These are phyloP conservation scores for Phylloporus sp. DNA, from an alignment of 768 basidiomycete species.

Conservation along the genomic window DNA sequence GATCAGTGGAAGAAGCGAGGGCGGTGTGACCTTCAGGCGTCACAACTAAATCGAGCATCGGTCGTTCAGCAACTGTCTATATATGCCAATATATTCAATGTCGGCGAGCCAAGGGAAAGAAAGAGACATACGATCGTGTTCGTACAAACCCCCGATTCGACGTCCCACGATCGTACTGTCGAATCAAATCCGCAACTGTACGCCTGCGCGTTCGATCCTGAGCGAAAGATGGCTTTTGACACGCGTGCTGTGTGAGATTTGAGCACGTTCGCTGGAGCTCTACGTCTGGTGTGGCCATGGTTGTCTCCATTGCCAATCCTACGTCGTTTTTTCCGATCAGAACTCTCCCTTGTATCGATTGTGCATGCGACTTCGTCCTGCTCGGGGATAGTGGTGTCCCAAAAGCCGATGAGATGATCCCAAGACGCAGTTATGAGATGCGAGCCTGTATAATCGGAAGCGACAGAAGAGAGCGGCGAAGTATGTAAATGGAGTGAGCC, in stretches of 20 bases:
- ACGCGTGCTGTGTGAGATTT: constrained; percentile 83
- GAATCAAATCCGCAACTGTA: constrained; percentile 89
- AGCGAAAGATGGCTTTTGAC: constrained; percentile 62
- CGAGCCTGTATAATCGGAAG: constrained; percentile 49
- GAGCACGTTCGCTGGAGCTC: constrained; percentile 69
- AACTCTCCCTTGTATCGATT: neutral
- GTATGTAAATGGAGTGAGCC: constrained; percentile 84
- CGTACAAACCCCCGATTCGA: constrained; percentile 68
- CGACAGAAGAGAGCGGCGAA: constrained; percentile 69
- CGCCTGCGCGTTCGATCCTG: constrained; percentile 39
- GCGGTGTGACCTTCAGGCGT: constrained; percentile 41
- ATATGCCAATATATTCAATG: too few species aligned
- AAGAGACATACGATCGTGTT: constrained; percentile 55
- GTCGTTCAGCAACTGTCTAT: constrained; percentile 68
- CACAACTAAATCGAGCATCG: constrained; percentile 63
- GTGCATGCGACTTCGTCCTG: constrained; percentile 53
- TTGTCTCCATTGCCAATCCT: constrained; percentile 41
- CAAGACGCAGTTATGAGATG: constrained; percentile 81
- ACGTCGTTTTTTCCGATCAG: constrained; percentile 56
- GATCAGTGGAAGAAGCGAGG: constrained; percentile 69
- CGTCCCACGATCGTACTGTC: constrained; percentile 85
- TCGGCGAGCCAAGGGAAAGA: neutral
- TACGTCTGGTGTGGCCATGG: constrained; percentile 41
- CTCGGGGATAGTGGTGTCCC: constrained; percentile 61
- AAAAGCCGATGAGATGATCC: constrained; percentile 84